Evolutionary conservation across 2,329 filamentous ascomycete genomes (phyloP), one percentile per base, ranked within the genome.

Genomic region (Colletotrichum gloeosporioides): DNA sequence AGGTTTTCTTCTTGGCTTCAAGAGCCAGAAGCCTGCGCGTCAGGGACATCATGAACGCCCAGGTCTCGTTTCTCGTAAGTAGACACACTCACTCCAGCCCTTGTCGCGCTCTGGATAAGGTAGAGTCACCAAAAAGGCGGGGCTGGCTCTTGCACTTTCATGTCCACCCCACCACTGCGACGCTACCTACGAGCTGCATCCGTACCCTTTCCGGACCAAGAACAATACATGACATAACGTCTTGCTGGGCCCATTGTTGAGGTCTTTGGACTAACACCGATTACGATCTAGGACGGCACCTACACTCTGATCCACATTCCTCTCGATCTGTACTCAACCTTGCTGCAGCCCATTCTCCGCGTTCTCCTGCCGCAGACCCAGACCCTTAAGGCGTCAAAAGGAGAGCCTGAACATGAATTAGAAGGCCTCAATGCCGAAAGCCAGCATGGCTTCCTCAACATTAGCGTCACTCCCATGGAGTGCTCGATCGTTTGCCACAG

Each of bases 261-360:
- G 31, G 39, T 36, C 32, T 55, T 55, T 64, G 12, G 34, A 71
- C 63, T 75, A 44, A 75, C 73, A 75, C 55, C 18, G 22, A 25
- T 57, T 64, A 44, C 53, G 59, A 67, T 57, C 31, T 39, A 99
- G 97, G 94, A 98, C 81, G 95, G 95, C 79, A 93, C 93, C 78
- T 92, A 98, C 80, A 95, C 93, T 81, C 90, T 99, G 77, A 95
- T 99, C 81, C 96, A 98, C 84, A 96, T 99, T 75, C 96, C 96
- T 2, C 87, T 98, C 77, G 88, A 93, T 71, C 90, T 97, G 64
- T 94, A 98, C 84, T 88, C 93, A 7, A 91, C 90, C 78, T 95
- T 98, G 80, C 87, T 98, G 18, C 95, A 98, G 82, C 93, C 96
- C 3, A 96, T 99, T 78, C 89, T 98, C n/a, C 93, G 93, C 79